Percentiles rank a stretch among this genome's conserved stretches.
Evolutionary conservation across 2,329 filamentous ascomycete species (phyloP).

Genomic region (Passalora sequoiae): DNA sequence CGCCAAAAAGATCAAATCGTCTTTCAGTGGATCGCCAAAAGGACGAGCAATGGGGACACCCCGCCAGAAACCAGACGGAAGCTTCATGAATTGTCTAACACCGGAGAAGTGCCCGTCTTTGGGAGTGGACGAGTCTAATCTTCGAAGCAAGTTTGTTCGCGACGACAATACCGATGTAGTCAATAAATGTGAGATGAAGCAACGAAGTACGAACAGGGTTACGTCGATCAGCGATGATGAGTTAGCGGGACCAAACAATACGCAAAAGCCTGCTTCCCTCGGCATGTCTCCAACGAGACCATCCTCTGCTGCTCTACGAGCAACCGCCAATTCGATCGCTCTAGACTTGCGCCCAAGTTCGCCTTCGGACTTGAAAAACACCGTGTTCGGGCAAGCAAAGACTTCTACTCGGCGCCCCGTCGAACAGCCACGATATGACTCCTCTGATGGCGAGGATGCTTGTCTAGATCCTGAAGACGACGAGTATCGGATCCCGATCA

Average conservation of each 20-base stretch:
- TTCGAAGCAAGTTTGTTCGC: background rate
- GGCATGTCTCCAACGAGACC: background rate
- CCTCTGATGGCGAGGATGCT: background rate
- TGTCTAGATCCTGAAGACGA: too few species aligned
- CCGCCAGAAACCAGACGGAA: too few species aligned
- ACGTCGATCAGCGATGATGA: background rate
- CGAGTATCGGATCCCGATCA: conserved; percentile 4
- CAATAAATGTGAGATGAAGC: too few species aligned
- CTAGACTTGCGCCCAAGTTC: background rate
- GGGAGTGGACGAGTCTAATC: background rate
- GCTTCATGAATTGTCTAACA: background rate
- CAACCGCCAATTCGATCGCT: background rate
- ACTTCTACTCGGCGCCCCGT: background rate
- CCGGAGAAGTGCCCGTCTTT: background rate
- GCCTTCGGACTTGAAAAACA: background rate
- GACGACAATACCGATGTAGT: background rate
- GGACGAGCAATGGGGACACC: too few species aligned
- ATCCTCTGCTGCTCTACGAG: background rate
- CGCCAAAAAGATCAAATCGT: too few species aligned
- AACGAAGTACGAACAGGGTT: background rate
- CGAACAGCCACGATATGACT: background rate
- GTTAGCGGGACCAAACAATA: background rate
- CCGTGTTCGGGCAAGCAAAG: background rate
- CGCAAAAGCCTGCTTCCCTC: background rate
- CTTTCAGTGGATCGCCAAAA: too few species aligned